phyloP scores from a whole-genome alignment of 2,329 filamentous ascomycete genomes.

The Calonectria naviculata region DNA sequence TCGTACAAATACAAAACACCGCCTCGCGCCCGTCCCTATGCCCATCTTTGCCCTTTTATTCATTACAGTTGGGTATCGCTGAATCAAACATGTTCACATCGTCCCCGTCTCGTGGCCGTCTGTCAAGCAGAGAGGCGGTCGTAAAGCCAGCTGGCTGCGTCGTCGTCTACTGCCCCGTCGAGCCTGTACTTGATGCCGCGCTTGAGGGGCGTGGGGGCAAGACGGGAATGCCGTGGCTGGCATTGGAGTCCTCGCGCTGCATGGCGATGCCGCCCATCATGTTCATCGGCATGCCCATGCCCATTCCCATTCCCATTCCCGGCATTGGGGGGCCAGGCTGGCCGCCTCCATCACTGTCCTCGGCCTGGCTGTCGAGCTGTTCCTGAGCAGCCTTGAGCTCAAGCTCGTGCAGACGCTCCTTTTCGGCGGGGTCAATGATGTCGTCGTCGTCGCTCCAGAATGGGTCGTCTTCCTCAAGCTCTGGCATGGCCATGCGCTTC shows the following conservation, averaged over 20 bases:
- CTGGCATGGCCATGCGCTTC: conserved; percentile 74
- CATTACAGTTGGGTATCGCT: conserved; percentile 43
- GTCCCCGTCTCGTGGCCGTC: neutral
- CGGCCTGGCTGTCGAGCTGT: conserved; percentile 48
- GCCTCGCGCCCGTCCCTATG: conserved; percentile 15
- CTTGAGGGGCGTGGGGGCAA: conserved; percentile 51
- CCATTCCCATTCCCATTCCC: conserved; percentile 35
- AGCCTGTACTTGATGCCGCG: conserved; percentile 56
- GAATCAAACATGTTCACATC: conserved; percentile 37
- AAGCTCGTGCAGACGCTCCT: conserved; percentile 63
- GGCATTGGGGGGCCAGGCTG: conserved; percentile 35
- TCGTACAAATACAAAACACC: conserved; percentile 18
- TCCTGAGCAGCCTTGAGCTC: conserved; percentile 58
- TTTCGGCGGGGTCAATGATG: conserved; percentile 70
- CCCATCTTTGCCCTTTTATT: conserved; percentile 37
- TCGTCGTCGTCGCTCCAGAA: conserved; percentile 76
- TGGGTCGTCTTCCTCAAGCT: conserved; percentile 68
- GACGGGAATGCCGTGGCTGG: conserved; percentile 39
- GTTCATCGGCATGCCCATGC: conserved; percentile 35
- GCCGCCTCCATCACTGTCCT: conserved; percentile 47
- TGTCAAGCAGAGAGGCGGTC: neutral
- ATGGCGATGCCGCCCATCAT: conserved; percentile 52
- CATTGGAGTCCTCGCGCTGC: conserved; percentile 49
- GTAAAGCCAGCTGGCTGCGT: neutral
- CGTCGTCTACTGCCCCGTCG: conserved; percentile 49